These are phyloP conservation scores for Solanum chaucha DNA, from an alignment of 257 asterid species.

Conservation along the genomic window DNA sequence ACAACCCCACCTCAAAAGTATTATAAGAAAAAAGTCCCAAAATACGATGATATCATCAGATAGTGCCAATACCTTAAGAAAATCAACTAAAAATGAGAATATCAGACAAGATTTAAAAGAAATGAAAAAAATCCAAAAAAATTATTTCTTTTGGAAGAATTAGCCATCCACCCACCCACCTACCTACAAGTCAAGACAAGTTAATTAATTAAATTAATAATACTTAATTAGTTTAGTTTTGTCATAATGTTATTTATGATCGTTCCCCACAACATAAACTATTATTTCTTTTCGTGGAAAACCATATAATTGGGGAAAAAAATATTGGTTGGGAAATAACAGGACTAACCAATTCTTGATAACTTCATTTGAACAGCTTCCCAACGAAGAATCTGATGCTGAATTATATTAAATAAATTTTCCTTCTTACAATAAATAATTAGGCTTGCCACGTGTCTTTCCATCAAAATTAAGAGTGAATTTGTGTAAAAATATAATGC, in stretches of 20 bases:
- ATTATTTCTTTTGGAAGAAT: constrained; percentile 1
- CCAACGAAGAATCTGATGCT: not conserved
- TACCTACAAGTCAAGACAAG: not conserved
- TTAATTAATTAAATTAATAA: not conserved
- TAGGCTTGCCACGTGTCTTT: not conserved
- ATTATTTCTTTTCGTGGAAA: not conserved
- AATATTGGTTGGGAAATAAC: not conserved
- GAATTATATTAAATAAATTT: not conserved
- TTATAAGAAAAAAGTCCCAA: not conserved
- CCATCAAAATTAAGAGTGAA: too few species aligned
- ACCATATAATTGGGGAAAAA: not conserved
- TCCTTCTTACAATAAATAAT: not conserved
- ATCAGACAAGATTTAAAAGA: not conserved
- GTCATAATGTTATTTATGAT: constrained; percentile 2
- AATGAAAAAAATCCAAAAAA: not conserved
- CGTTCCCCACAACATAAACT: not conserved
- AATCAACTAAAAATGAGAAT: not conserved
- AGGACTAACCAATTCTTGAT: not conserved
- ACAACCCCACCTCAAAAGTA: not conserved
- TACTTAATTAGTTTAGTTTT: not conserved
- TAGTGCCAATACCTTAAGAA: not conserved
- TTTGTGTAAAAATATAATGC: too few species aligned
- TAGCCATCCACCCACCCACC: constrained; percentile 7
- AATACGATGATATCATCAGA: not conserved
- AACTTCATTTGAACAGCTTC: not conserved